Evolutionary conservation across 2,329 filamentous ascomycete species (phyloP), one percentile per base, ranked within the genome.

Genomic region (Pseudogymnoascus sp.): DNA sequence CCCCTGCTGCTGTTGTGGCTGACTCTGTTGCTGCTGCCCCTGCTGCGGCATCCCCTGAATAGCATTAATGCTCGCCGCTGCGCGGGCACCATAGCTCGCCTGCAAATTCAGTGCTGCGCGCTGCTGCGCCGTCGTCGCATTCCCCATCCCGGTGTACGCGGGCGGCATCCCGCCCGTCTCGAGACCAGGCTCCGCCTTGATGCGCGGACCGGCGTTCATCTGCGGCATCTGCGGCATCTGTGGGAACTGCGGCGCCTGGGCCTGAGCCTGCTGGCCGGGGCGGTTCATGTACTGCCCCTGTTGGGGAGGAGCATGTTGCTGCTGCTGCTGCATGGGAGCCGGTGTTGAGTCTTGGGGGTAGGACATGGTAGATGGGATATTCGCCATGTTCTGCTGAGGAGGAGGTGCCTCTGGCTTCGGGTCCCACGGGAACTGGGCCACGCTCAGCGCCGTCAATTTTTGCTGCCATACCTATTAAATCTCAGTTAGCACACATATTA

Each of bases 361-460:
- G 13, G 56, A 21, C 56, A 60, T 38, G 50, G 68, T 74, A 37
- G 72, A 73, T 26, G 72, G 71, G 11, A 74, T 67, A 6, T 70
- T 73, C 13, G 72, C 71, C 50, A 35, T 70, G 69, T 38, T 71
- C 70, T 61, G 66, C 80, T 56, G 50, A 31, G 24, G 71, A 71
- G 79, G 70, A 69, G 78, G 67, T 74, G 84, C 82, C 61, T 89
- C 87, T 60, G 89, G 88, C 73, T 89, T 87, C 47, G 95, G 93
- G 73, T 99, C 95, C 95, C 95, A 99, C 10, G 95, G 93, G 74
- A 97, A 97, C 64, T 85, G 81, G 65, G 95, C 95, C 66, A 97
- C 88, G 68, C 89, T 86, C 68, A 96, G 86, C 69, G 86, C 86
- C 1, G 93, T 89, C 37, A 99, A 82, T 77, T 96, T 97, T 71